Evolutionary conservation across 2,329 filamentous ascomycete species (phyloP).

Genomic region (Fusarium irregulare): DNA sequence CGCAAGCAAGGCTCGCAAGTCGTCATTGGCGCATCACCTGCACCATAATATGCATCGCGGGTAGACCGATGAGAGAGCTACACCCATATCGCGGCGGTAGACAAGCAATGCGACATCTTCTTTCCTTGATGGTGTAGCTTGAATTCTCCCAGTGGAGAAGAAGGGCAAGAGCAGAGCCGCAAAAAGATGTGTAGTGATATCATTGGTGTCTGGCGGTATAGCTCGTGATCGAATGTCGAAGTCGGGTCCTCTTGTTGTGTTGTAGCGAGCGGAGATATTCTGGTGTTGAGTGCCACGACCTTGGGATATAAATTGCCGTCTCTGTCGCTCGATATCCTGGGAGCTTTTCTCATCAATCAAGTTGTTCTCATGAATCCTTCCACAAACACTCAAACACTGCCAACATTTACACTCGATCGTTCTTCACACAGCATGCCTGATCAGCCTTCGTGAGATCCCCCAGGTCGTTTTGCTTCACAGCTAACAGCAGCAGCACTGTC

Average conservation of each 20-base stretch:
- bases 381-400: background rate
- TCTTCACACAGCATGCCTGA: slow-evolving; percentile 24
- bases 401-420: background rate
- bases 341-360: background rate
- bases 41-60: slow-evolving; percentile 9
- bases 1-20: slow-evolving; percentile 25
- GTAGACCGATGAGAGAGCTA: slow-evolving; percentile 24
- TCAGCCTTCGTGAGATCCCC: background rate
- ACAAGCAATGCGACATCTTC: slow-evolving; percentile 16
- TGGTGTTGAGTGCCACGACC: background rate
- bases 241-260: slow-evolving; percentile 19
- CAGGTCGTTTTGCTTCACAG: background rate
- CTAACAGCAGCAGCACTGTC: slow-evolving; percentile 23
- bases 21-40: slow-evolving; percentile 39
- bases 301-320: slow-evolving; percentile 33
- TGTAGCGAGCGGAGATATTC: slow-evolving; percentile 9
- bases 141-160: slow-evolving; percentile 14
- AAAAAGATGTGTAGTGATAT: slow-evolving; percentile 45
- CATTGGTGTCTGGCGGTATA: slow-evolving; percentile 42
- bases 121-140: slow-evolving; percentile 39
- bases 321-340: background rate
- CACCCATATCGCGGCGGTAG: slow-evolving; percentile 13
- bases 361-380: background rate
- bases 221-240: slow-evolving; percentile 30
- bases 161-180: slow-evolving; percentile 38